Evolutionary conservation across 345 rosid species (phyloP).

Genomic region (Salix udensis): DNA sequence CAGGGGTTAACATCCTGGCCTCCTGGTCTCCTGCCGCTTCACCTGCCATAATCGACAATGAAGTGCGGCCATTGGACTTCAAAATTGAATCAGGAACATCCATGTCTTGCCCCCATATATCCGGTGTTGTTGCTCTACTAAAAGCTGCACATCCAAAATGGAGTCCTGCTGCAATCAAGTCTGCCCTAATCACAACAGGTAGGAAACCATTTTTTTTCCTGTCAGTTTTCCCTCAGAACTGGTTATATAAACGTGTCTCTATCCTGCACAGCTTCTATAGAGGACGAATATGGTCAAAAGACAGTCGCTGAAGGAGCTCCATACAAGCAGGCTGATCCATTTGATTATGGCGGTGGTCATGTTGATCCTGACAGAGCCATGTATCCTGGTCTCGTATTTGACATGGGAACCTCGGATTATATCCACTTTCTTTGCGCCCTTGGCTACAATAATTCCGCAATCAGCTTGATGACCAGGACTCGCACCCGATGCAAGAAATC

Average conservation of each 20-base stretch:
- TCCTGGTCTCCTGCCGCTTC: constrained; percentile 52
- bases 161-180: constrained; percentile 56
- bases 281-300: constrained; percentile 43
- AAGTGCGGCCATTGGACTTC: constrained; percentile 22
- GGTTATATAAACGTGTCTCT: background rate
- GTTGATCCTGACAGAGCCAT: constrained; percentile 50
- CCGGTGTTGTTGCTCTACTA: constrained; percentile 51
- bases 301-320: constrained; percentile 54
- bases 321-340: constrained; percentile 53
- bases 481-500: constrained; percentile 43
- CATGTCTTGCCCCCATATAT: constrained; percentile 58
- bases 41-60: background rate
- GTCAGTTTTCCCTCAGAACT: background rate
- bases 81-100: constrained; percentile 54
- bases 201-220: background rate
- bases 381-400: constrained; percentile 60
- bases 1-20: constrained; percentile 56
- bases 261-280: constrained; percentile 39
- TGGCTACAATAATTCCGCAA: constrained; percentile 51
- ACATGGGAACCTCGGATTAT: constrained; percentile 43
- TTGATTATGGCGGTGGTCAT: constrained; percentile 66
- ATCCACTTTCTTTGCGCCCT: constrained; percentile 49
- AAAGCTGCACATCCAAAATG: constrained; percentile 46
- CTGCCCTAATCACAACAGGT: constrained; percentile 56
- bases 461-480: constrained; percentile 41